Evolutionary conservation across 139 green algal genomes (phyloP).

Genomic region (Asterochloris sp.): DNA sequence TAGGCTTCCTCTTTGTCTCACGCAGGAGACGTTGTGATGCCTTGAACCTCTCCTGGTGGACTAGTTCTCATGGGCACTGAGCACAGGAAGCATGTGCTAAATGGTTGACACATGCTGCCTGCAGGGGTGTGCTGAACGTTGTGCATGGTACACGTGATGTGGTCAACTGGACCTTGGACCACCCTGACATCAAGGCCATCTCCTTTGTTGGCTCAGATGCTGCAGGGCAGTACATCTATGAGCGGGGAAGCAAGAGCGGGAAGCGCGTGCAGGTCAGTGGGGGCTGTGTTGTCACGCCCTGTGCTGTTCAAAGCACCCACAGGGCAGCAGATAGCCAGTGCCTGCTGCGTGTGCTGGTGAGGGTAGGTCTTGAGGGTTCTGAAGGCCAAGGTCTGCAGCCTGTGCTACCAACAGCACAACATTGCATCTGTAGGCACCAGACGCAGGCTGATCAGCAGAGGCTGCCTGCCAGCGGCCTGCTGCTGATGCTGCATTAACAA

Average conservation of each 20-base stretch:
- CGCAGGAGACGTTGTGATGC: neutral
- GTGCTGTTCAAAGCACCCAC: no score
- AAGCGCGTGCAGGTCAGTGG: slow-evolving; percentile 85
- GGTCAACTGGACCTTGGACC: slow-evolving; percentile 90
- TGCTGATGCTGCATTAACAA: no score
- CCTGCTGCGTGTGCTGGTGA: no score
- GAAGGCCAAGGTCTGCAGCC: no score
- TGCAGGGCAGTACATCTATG: slow-evolving; percentile 86
- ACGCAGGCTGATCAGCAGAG: no score
- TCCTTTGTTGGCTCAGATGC: slow-evolving; percentile 91
- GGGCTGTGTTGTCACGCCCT: no score
- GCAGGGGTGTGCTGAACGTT: slow-evolving; percentile 34
- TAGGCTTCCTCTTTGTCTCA: neutral
- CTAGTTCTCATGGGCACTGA: neutral
- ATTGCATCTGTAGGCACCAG: no score
- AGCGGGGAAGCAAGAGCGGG: slow-evolving; percentile 61
- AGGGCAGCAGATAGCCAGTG: no score
- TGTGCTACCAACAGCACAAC: no score
- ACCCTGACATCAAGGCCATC: slow-evolving; percentile 88
- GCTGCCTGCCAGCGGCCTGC: no score
- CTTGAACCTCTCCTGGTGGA: neutral
- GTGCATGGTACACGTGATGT: slow-evolving; percentile 84
- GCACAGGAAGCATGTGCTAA: no score
- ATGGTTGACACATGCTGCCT: neutral
- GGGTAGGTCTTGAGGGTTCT: no score